Conservation (phyloP, 441 rosid species). For the Euphorbia corollata region DNA sequence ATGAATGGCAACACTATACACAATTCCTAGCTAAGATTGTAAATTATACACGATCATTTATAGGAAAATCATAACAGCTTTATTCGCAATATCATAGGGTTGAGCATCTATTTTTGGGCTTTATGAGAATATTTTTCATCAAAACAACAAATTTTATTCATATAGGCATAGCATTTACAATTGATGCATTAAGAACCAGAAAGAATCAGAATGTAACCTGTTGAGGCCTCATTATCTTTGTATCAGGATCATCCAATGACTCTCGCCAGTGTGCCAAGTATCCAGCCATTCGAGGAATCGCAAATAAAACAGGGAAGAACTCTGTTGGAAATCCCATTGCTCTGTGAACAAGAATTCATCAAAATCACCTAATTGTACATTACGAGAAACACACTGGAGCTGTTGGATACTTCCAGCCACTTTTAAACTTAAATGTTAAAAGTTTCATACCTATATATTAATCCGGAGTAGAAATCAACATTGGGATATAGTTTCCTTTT, state of each 20-base stretch:
- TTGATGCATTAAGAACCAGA: not conserved
- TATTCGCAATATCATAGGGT: not conserved
- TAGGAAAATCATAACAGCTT: not conserved
- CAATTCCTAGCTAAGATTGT: not conserved
- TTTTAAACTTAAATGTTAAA: not conserved
- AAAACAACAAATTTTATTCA: not conserved
- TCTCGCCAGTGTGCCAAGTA: slow-evolving; percentile 93
- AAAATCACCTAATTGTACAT: not conserved
- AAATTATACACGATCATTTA: not conserved
- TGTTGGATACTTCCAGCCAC: not conserved
- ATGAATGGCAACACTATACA: not conserved
- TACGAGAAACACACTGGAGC: not conserved
- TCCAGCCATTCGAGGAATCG: slow-evolving; percentile 98
- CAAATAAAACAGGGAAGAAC: slow-evolving; percentile 87
- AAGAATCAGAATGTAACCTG: slow-evolving; percentile 40
- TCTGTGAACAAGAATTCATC: slow-evolving; percentile 33
- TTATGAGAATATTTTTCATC: not conserved
- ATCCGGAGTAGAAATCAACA: slow-evolving; percentile 96
- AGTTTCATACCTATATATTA: slow-evolving; percentile 67
- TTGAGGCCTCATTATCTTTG: slow-evolving; percentile 97
- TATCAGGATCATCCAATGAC: slow-evolving; percentile 92
- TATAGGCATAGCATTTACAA: not conserved
- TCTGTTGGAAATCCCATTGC: slow-evolving; percentile 99
- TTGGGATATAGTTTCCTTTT: slow-evolving; percentile 93
- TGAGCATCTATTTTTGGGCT: slow-evolving; percentile 1